Base-by-base conservation (phyloP, 2,329 filamentous ascomycete species). In the Calonectria fujianensis region DNA sequence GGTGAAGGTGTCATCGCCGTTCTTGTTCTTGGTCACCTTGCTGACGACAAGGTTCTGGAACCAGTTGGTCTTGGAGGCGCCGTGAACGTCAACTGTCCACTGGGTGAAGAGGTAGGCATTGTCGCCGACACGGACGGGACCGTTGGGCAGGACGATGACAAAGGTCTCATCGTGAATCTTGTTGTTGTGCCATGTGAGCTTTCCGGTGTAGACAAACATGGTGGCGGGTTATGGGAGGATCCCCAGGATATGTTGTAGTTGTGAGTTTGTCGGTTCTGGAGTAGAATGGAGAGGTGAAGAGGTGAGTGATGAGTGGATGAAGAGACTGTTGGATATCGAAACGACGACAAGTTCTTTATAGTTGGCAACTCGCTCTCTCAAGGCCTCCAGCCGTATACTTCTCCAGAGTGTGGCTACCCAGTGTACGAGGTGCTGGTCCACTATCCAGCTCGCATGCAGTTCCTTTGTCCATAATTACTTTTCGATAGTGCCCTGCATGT, bases 131-230 rank as follows among this genome's bases (percentile, higher is more conserved):
- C 78, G 78, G 27, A 74, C 78, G 18, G 72, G 72, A 7, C 78
- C 78, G 2, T 50, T 73, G 5, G 78, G 78, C 1, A 80, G 29
- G 16, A 77, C n/a, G 13, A 80, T 68, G 37, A 72, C 69, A 1
- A 79, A 79, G 0, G 75, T 77, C 57, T 80, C 78, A 10, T 80
- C 54, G 1, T 63, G 24, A 1, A 63, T 16, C 63, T 31, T 78
- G 50, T 78, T 77, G 31, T n/a, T 16, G 27, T 48, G 59, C 78
- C 78, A 80, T 13, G 75, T 70, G 48, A 80, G 75, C 45, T 76
- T 80, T 71, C 78, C 78, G 48, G 45, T 35, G 64, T 80, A 80
- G 27, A 80, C 70, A 37, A 72, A 77, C 78, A 80, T 80, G 1
- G 8, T 74, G 61, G 35, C 31, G n/a, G 52, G 4, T 41, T 35